phyloP scores from a whole-genome alignment of 495 filamentous ascomycete genomes.

The Penicillium herquei region DNA sequence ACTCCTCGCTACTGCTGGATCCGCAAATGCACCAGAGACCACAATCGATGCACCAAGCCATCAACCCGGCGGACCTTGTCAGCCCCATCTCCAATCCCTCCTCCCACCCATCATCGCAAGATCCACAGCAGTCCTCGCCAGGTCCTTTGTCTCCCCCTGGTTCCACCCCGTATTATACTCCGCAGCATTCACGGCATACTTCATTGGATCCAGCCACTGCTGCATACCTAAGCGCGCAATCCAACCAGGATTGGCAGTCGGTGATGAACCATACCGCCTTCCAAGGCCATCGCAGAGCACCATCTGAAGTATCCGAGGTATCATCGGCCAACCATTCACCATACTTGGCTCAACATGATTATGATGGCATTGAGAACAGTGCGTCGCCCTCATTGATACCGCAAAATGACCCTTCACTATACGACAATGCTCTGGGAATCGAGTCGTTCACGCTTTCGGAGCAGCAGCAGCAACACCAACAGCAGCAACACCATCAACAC shows the following conservation, averaged over 20 bases:
- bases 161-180: slow-evolving; percentile 55
- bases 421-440: slow-evolving; percentile 74
- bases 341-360: slow-evolving; percentile 72
- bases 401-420: slow-evolving; percentile 67
- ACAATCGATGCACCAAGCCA: slow-evolving; percentile 44
- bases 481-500: slow-evolving; percentile 27
- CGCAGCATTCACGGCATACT: slow-evolving; percentile 70
- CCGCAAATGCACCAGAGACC: slow-evolving; percentile 41
- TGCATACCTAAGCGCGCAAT: slow-evolving; percentile 61
- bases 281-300: slow-evolving; percentile 72
- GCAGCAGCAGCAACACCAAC: slow-evolving; percentile 53
- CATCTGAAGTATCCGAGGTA: slow-evolving; percentile 88
- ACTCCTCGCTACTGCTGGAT: slow-evolving; percentile 45
- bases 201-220: slow-evolving; percentile 80
- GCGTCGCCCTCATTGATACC: slow-evolving; percentile 78
- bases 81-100: slow-evolving; percentile 70
- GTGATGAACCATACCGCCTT: slow-evolving; percentile 65
- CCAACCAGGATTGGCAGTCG: slow-evolving; percentile 62
- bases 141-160: slow-evolving; percentile 54
- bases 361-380: slow-evolving; percentile 69
- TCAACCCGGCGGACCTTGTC: slow-evolving; percentile 66
- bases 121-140: slow-evolving; percentile 50
- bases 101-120: slow-evolving; percentile 67
- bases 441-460: slow-evolving; percentile 83
- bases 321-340: slow-evolving; percentile 84